phyloP scores from a whole-genome alignment of 2,329 filamentous ascomycete genomes.

The Teratosphaeria viscida region DNA sequence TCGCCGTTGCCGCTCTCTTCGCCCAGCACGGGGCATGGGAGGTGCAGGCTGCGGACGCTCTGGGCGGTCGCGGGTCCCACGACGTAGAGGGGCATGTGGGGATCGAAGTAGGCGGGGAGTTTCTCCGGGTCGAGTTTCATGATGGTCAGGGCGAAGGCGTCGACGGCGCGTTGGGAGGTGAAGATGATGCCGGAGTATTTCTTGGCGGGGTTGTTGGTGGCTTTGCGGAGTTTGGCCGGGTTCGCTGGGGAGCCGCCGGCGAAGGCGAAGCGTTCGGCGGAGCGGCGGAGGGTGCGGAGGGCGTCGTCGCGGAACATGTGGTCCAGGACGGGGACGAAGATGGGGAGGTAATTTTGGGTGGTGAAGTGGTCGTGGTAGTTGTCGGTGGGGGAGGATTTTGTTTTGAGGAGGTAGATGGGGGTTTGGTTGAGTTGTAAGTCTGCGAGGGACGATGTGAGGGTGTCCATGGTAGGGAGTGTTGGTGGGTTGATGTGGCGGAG shows the following conservation, averaged over 20 bases:
- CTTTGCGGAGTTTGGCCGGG: conserved; percentile 18
- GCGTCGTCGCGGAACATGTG: conserved; percentile 56
- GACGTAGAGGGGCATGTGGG: conserved; percentile 57
- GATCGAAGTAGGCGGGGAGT: conserved; percentile 29
- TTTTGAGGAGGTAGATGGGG: conserved; percentile 67
- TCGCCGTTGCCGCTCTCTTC: conserved; percentile 79
- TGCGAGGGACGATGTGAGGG: conserved; percentile 12
- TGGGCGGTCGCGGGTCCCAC: conserved; percentile 73
- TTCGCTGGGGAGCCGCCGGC: conserved; percentile 19
- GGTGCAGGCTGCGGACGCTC: conserved; percentile 49
- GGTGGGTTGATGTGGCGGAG: background rate
- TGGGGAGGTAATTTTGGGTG: conserved; percentile 45
- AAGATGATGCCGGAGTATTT: conserved; percentile 71
- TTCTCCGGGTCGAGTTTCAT: conserved; percentile 34
- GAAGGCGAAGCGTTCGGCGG: conserved; percentile 40
- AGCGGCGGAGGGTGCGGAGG: conserved; percentile 41
- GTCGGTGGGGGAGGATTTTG: conserved; percentile 60
- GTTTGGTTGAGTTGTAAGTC: conserved; percentile 21
- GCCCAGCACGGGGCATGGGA: conserved; percentile 55
- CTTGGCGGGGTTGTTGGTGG: conserved; percentile 24
- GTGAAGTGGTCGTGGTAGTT: conserved; percentile 33
- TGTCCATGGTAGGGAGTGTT: conserved; percentile 15
- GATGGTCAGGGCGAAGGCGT: conserved; percentile 59
- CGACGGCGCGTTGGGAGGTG: conserved; percentile 73
- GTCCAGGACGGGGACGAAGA: conserved; percentile 62